Evolutionary conservation across 805 yeast species (phyloP).

Genomic region (Yarrowia hollandica): DNA sequence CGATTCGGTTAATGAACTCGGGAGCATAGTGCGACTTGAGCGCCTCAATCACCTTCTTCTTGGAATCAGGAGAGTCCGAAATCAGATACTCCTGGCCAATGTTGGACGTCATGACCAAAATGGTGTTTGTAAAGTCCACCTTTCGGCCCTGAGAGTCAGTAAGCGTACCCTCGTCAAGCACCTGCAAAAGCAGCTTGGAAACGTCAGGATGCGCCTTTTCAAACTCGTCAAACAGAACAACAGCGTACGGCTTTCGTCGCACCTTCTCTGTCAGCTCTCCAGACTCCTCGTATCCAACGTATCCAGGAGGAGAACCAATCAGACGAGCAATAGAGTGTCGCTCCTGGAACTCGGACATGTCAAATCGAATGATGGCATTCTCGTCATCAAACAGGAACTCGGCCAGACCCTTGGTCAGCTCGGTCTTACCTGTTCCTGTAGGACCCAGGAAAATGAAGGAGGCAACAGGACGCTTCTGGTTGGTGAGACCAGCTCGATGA

Average conservation of each 20-base stretch:
- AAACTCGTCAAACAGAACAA: conserved; percentile 90
- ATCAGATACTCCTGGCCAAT: conserved; percentile 90
- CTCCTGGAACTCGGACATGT: conserved; percentile 98
- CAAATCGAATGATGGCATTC: conserved; percentile 83
- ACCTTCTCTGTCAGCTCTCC: conserved; percentile 98
- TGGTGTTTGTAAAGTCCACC: conserved; percentile 91
- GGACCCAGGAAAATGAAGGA: conserved; percentile 97
- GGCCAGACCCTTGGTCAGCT: conserved; percentile 87
- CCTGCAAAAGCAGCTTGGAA: conserved; percentile 86
- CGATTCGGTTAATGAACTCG: conserved; percentile 91
- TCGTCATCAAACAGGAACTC: conserved; percentile 90
- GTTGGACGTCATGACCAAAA: conserved; percentile 94
- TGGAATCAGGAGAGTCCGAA: conserved; percentile 58
- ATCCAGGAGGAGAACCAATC: conserved; percentile 98
- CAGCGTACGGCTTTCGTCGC: conserved; percentile 91
- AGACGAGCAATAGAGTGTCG: conserved; percentile 86
- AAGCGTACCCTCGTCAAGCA: conserved; percentile 89
- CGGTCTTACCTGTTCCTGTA: conserved; percentile 98
- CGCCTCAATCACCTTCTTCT: conserved; percentile 60
- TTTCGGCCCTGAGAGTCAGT: conserved; percentile 95
- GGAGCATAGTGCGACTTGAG: conserved; percentile 83
- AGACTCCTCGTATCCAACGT: conserved; percentile 88
- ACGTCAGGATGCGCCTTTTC: conserved; percentile 97
- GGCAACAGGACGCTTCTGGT: conserved; percentile 93
- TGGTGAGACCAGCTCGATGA: conserved; percentile 95